A percentile compares a stretch with the other conserved stretches of the same genome.
These are phyloP conservation scores for Nannochloropsis oceanica DNA, from an alignment of 108 stramenopile species.

Conservation along the genomic window DNA sequence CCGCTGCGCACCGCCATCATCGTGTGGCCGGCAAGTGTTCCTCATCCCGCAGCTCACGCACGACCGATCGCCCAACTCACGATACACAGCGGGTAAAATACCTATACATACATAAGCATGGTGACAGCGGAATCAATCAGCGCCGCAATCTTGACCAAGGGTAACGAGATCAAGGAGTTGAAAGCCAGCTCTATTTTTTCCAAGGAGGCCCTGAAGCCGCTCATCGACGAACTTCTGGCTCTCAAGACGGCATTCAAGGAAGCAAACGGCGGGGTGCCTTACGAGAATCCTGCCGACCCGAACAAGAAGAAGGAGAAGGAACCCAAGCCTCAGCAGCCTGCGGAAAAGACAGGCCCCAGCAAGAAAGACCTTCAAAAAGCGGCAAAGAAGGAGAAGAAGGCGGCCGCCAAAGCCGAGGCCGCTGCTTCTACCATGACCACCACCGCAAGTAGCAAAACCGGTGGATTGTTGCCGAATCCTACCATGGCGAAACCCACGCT, in stretches of 20 bases:
- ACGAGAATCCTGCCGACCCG: constrained; percentile 20
- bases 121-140: constrained; percentile 12
- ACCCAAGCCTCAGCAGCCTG: background rate
- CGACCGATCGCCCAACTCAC: no score
- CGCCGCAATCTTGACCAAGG: constrained; percentile 9
- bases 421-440: background rate
- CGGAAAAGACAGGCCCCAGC: background rate
- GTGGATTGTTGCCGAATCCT: background rate
- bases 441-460: background rate
- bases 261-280: constrained; percentile 28
- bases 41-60: no score
- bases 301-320: constrained; percentile 27
- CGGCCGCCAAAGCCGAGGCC: constrained; percentile 50
- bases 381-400: constrained; percentile 65
- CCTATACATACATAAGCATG: background rate
- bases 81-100: no score
- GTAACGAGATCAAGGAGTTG: constrained; percentile 13
- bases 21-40: no score
- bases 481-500: background rate
- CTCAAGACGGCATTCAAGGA: constrained; percentile 12
- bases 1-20: no score
- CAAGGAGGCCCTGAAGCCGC: constrained; percentile 12
- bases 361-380: constrained; percentile 46
- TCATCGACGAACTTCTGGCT: constrained; percentile 23
- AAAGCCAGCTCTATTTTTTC: constrained; percentile 4